Base-by-base conservation (phyloP, 371 early-diverging fungal species). In the Fennellomyces sp. region DNA sequence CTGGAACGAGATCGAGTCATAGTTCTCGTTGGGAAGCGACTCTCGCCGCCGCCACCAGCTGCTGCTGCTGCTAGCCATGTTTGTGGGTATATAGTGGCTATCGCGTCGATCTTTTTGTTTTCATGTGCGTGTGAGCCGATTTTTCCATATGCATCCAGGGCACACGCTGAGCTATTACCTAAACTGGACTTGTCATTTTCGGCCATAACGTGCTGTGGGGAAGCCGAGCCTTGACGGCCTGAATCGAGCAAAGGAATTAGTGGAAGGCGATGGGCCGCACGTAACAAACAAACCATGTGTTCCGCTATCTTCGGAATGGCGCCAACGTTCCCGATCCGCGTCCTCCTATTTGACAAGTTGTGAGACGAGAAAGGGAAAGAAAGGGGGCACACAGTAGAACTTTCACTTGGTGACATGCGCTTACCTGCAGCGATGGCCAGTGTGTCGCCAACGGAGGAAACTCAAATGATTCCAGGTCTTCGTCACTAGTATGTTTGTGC, bases 271-370 rank as follows among this genome's bases (percentile, higher is more conserved):
- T n/a, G n/a, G n/a, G n/a, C n/a, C n/a, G n/a, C n/a, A n/a, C n/a
- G 21, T 15, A 45, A 21, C 21, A 45, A 45, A 45, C 45, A 45
- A 45, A 45, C 45, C 45, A 45, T 45, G 45, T 17, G 23, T 25
- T 21, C 45, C 45, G 45, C 23, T 45, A 17, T 45, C 45, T 45
- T 45, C 45, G 45, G 45, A 45, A 45, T 45, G 45, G 45, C 45
- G 45, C 45, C 45, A 45, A 45, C 21, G 45, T 21, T 45, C 45
- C 45, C 45, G 45, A 45, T 45, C 45, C 45, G 45, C n/a, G 5
- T 21, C 45, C 21, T 45, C 45, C 45, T 45, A 45, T 45, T 45
- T 45, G 45, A 45, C 45, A 45, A 45, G 25, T 33, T n/a, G 35
- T 33, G 13, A 33, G 35, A 33, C 35, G 35, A 33, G 6, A 6